Evolutionary conservation across 2,329 filamentous ascomycete species (phyloP), one percentile per base, ranked within the genome.

Genomic region (Talaromyces funiculosus): DNA sequence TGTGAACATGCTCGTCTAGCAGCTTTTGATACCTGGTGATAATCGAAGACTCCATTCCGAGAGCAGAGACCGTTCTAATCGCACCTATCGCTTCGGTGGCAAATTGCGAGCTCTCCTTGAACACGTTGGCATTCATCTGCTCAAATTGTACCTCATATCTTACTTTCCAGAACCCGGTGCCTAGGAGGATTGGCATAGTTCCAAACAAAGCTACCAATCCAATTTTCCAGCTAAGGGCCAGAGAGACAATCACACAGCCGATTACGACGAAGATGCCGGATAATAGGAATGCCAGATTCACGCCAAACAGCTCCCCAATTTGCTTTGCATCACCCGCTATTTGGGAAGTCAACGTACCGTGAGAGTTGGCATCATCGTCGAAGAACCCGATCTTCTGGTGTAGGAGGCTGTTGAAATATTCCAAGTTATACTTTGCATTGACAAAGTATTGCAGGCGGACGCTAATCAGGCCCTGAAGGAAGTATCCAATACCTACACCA

Each of bases 161-260:
- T 45, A 85, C 73, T 12, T 83, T 77, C 63, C 80, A 72, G 62
- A 78, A 84, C 2, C 78, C 79, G 10, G 80, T 78, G 3, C 71
- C 64, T 7, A 84, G 72, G 3, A 83, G 78, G 7, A 81, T 71
- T 1, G 83, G 83, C 58, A 84, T 70, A 0, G 78, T 76, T 1
- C 88, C 84, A 65, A 85, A 88, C 8, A 86, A 76, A 0, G 84
- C 81, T 0, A 92, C 86, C 0, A 91, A 75, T 0, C 86, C 84
- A 8, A 93, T 78, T 70, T 91, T 92, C 90, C 90, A 92, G 1
- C 87, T 87, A 69, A 88, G 90, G 3, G 81, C 78, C 67, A 90
- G 91, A 1, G 87, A 81, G 56, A 92, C 87, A 45, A 81, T 77
- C 14, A 90, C 73, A 7, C 83, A 84, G 0, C 88, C 89, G 8